phyloP scores from a whole-genome alignment of 2,329 filamentous ascomycete species.

The Colletotrichum lupini region DNA sequence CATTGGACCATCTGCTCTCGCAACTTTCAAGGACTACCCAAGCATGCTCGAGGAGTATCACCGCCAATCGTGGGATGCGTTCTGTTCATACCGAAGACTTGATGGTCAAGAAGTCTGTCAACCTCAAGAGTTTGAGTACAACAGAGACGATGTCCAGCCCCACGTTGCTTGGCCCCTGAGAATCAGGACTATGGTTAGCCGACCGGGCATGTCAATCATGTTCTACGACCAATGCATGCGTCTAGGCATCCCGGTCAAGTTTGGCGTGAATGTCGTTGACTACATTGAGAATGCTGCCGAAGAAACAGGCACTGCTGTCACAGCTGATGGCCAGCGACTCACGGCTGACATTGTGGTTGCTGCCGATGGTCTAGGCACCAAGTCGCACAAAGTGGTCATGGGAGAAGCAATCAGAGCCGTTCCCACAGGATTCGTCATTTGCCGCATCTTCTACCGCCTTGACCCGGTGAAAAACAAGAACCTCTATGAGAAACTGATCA shows the following conservation, averaged over 20 bases:
- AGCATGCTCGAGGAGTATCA: conserved; percentile 11
- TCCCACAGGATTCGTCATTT: conserved; percentile 5
- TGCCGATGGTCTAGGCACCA: conserved; percentile 7
- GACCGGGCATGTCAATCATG: conserved; percentile 1
- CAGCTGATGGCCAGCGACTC: not conserved
- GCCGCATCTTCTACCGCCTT: not conserved
- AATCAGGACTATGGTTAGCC: conserved; percentile 9
- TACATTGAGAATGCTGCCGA: not conserved
- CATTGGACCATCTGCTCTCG: not conserved
- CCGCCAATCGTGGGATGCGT: conserved; percentile 4
- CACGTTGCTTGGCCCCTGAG: conserved; percentile 14
- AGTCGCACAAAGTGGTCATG: conserved; percentile 7
- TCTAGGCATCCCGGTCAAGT: not conserved
- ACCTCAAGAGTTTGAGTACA: conserved; percentile 2
- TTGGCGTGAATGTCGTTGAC: not conserved
- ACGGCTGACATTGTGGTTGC: conserved; percentile 12
- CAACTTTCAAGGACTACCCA: conserved; percentile 4
- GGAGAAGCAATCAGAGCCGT: conserved; percentile 13
- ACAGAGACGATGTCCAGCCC: not conserved
- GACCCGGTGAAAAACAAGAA: not conserved
- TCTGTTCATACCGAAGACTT: not conserved
- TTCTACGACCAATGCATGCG: conserved; percentile 2
- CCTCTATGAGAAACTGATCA: not conserved
- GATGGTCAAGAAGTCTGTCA: not conserved
- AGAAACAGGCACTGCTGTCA: not conserved